These are phyloP conservation scores for Tuber brumale DNA, from an alignment of 495 filamentous ascomycete genomes.

Conservation along the genomic window DNA sequence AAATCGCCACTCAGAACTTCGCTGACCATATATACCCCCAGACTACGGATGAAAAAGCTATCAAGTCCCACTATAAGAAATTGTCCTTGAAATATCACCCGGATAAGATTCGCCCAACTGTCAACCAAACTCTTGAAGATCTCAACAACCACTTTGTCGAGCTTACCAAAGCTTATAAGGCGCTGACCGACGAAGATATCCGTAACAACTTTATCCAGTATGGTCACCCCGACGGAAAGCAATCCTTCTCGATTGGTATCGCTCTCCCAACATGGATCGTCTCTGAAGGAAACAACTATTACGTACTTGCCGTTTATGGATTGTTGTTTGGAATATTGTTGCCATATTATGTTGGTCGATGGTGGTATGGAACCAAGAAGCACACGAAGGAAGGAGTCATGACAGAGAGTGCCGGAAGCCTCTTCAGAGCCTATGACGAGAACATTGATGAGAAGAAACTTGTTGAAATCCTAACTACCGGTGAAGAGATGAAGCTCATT, in stretches of 20 bases:
- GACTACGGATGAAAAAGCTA: slow-evolving; percentile 79
- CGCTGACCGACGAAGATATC: slow-evolving; percentile 91
- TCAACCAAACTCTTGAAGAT: slow-evolving; percentile 80
- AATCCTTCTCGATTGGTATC: slow-evolving; percentile 96
- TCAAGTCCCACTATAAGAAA: slow-evolving; percentile 79
- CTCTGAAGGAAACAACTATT: slow-evolving; percentile 89
- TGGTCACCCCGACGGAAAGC: slow-evolving; percentile 95
- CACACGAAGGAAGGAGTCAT: slow-evolving; percentile 87
- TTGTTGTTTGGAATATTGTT: slow-evolving; percentile 77
- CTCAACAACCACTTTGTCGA: slow-evolving; percentile 88
- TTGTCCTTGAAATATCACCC: slow-evolving; percentile 84
- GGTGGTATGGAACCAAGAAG: slow-evolving; percentile 96
- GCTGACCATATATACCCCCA: slow-evolving; percentile 42
- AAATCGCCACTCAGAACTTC: slow-evolving; percentile 15
- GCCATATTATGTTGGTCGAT: slow-evolving; percentile 88
- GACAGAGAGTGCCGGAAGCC: slow-evolving; percentile 81
- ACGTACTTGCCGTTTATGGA: slow-evolving; percentile 84
- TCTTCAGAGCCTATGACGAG: slow-evolving; percentile 88
- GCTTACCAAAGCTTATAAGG: slow-evolving; percentile 92
- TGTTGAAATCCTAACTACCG: slow-evolving; percentile 69
- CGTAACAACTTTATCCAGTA: slow-evolving; percentile 94
- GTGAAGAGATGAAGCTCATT: slow-evolving; percentile 54
- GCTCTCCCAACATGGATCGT: slow-evolving; percentile 90
- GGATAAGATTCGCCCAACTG: slow-evolving; percentile 74
- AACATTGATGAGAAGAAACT: slow-evolving; percentile 71